Base-by-base conservation (phyloP, 2,329 filamentous ascomycete genomes). In the Leptographium procerum region DNA sequence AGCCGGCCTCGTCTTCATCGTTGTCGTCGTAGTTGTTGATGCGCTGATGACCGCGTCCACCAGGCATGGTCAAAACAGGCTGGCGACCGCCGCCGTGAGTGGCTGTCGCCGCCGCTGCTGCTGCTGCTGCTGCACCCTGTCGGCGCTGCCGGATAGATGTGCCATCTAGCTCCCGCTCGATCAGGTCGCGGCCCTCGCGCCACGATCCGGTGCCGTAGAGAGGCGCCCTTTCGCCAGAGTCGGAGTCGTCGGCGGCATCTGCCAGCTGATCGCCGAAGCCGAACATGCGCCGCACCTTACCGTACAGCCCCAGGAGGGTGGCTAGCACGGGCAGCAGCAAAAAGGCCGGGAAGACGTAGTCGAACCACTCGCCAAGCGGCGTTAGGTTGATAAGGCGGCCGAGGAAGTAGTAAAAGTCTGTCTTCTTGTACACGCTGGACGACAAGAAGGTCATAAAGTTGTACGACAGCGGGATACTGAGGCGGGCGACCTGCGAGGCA, bases 381-480 rank as follows among this genome's bases (percentile, higher is more conserved):
- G 91, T 96, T 19, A 96, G 77, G 66, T 92, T 84, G 70, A 99
- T 90, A 13, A 90, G 80, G 50, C 82, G 75, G 8, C 94, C 94
- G 0, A 99, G 80, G 66, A 99, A 96, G 48, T 81, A 72, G 73
- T 92, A 96, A 71, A 97, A 99, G 0, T 85, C 84, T 0, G 91
- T 96, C 65, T 85, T 81, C 59, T 79, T 73, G 68, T 91, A 92
- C 48, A 95, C 82, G 14, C 77, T 76, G 9, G 77, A 78, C 1
- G 88, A 87, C 26, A 96, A 73, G 69, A 97, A 92, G 0, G 92
- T 96, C 69, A 96, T 80, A 68, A 97, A 99, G 73, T 99, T 99
- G 81, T 96, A 99, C 4, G 89, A 86, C 10, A 99, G 79, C 1
- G 94, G 94, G 0, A 99, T 89, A 1, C 89, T 96, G 50, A 99